These are phyloP conservation scores for Xylaria multiplex DNA, from an alignment of 2,329 filamentous ascomycete species.

Conservation along the genomic window DNA sequence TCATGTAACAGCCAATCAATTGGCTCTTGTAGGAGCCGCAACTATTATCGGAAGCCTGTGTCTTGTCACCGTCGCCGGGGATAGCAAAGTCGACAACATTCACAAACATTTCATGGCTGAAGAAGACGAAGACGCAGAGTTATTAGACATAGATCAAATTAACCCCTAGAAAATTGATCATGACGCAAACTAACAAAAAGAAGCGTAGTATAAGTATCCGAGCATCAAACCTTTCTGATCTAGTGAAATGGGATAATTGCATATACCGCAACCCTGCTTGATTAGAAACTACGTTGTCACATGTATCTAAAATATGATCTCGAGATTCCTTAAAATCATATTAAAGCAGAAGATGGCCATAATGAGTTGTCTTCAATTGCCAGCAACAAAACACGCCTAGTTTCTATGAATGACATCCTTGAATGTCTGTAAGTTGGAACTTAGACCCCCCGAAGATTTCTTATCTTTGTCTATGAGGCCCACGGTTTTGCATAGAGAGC, in stretches of 20 bases:
- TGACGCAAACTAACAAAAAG: neutral
- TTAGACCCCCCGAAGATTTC: too few relatives aligned
- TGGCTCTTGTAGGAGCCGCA: neutral
- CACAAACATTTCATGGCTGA: neutral
- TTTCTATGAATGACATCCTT: too few relatives aligned
- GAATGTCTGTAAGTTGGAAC: too few relatives aligned
- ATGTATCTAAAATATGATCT: too few relatives aligned
- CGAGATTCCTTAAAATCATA: neutral
- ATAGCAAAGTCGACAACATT: neutral
- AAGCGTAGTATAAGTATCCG: neutral
- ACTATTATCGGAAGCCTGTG: conserved; percentile 3
- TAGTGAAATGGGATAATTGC: neutral
- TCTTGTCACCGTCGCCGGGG: conserved; percentile 1
- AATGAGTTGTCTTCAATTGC: neutral
- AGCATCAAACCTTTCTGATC: neutral
- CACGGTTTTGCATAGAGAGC: too few relatives aligned
- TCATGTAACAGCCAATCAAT: neutral
- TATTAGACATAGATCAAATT: neutral
- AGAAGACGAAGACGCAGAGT: neutral
- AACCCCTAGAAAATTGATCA: neutral
- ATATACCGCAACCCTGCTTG: neutral
- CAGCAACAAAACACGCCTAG: neutral
- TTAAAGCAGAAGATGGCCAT: neutral
- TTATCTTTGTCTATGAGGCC: too few relatives aligned
- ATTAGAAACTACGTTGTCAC: neutral